Conservation (phyloP, 169 alveolate species). For the Toxoplasma gondii region DNA sequence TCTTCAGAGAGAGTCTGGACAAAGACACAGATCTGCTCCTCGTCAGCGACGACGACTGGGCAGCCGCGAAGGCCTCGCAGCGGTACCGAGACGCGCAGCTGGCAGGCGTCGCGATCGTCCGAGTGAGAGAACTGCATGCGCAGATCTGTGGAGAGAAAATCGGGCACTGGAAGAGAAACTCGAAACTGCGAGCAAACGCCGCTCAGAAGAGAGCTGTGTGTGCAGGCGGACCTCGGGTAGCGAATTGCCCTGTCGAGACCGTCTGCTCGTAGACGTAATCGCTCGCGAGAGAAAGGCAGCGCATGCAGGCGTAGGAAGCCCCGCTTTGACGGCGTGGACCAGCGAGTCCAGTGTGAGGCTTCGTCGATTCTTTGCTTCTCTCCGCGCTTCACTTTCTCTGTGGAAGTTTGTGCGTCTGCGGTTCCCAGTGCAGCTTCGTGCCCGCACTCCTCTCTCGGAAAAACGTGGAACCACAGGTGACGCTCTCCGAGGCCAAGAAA, state of each 20-base stretch:
- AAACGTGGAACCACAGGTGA: slow-evolving; percentile 43
- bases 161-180: too few relatives aligned
- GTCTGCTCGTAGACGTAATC: too few relatives aligned
- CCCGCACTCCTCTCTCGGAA: slow-evolving; percentile 41
- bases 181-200: too few relatives aligned
- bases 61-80: slow-evolving; percentile 25
- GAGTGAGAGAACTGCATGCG: not conserved
- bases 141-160: too few relatives aligned
- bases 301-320: not conserved
- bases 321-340: not conserved
- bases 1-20: not conserved
- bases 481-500: slow-evolving; percentile 31
- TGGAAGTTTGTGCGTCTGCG: too few relatives aligned
- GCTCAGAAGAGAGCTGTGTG: too few relatives aligned
- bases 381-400: too few relatives aligned
- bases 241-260: too few relatives aligned
- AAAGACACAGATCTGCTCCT: slow-evolving; percentile 8
- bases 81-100: slow-evolving; percentile 61
- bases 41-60: slow-evolving; percentile 7
- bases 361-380: not conserved
- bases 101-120: slow-evolving; percentile 66
- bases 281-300: not conserved
- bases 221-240: too few relatives aligned
- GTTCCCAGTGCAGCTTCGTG: slow-evolving; percentile 64
- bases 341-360: not conserved